Evolutionary conservation across 2,329 filamentous ascomycete species (phyloP).

Genomic region (Purpureocillium takamizusanense): DNA sequence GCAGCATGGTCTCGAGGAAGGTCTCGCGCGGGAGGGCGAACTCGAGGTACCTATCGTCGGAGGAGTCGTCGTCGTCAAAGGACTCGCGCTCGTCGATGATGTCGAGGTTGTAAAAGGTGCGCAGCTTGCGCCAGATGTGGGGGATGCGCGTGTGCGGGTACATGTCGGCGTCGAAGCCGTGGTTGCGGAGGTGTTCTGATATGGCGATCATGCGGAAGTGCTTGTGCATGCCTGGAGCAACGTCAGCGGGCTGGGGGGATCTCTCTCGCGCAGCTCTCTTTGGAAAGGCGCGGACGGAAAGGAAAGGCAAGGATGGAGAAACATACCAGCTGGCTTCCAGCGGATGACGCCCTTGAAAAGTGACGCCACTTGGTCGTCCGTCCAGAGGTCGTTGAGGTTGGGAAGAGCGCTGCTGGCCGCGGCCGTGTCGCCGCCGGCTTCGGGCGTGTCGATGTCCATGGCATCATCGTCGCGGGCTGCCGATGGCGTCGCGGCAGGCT

Average conservation of each 20-base stretch:
- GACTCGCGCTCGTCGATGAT: constrained; percentile 79
- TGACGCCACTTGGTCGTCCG: constrained; percentile 87
- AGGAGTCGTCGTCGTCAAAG: constrained; percentile 48
- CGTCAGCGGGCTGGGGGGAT: constrained; percentile 6
- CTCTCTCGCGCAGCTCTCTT: too few species aligned
- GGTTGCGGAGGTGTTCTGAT: constrained; percentile 67
- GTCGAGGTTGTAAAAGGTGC: constrained; percentile 74
- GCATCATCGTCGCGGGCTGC: constrained; percentile 46
- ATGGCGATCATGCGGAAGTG: constrained; percentile 89
- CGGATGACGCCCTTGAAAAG: constrained; percentile 87
- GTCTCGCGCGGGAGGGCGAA: constrained; percentile 50
- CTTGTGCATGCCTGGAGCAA: constrained; percentile 68
- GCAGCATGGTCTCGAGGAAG: constrained; percentile 38
- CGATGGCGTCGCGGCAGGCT: constrained; percentile 48
- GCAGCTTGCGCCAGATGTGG: constrained; percentile 84
- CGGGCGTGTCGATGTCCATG: constrained; percentile 50
- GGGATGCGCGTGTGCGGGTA: constrained; percentile 77
- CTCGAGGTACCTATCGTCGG: constrained; percentile 53
- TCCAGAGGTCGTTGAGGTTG: constrained; percentile 65
- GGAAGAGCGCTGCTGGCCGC: constrained; percentile 12
- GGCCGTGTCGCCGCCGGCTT: constrained; percentile 38
- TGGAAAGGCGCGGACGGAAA: too few species aligned
- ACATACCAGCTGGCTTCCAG: constrained; percentile 87
- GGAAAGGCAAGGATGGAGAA: too few species aligned
- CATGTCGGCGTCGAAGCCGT: constrained; percentile 64